A percentile compares a stretch with the other conserved stretches of the same genome.
Evolutionary conservation across 139 green algal species (phyloP).

Genomic region (Chlamydomonas schloesseri): DNA sequence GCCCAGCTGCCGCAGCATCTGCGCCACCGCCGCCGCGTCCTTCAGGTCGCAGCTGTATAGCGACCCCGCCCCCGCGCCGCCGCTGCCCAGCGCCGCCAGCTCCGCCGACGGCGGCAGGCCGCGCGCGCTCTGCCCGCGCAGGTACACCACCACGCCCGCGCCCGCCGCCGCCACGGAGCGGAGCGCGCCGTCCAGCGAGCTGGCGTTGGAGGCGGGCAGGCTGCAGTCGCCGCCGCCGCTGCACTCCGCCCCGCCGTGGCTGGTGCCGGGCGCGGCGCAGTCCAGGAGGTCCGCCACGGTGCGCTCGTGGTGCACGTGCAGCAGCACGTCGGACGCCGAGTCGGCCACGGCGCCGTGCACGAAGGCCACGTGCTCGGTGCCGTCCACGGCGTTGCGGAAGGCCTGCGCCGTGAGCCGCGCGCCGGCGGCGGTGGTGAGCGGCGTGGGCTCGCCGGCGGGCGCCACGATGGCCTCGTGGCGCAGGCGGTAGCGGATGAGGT

Average conservation of each 20-base stretch:
- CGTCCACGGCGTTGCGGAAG: conserved; percentile 69
- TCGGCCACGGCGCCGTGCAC: conserved; percentile 59
- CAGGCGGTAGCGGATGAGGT: conserved; percentile 85
- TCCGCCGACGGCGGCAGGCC: conserved; percentile 51
- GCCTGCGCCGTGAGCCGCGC: conserved; percentile 55
- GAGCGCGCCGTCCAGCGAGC: conserved; percentile 67
- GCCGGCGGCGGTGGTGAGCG: conserved; percentile 50
- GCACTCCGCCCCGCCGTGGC: neutral
- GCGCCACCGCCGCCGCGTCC: conserved; percentile 62
- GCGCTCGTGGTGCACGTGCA: conserved; percentile 41
- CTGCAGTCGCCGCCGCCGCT: conserved; percentile 29
- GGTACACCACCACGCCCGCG: conserved; percentile 74
- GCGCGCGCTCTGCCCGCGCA: conserved; percentile 56
- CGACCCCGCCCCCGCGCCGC: neutral
- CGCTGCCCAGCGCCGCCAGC: conserved; percentile 44
- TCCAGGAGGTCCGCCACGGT: conserved; percentile 36
- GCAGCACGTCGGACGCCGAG: conserved; percentile 1
- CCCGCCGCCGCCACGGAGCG: conserved; percentile 48
- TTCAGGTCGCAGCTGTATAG: conserved; percentile 13
- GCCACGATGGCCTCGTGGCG: conserved; percentile 49
- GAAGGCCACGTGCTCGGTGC: conserved; percentile 75
- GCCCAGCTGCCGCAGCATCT: conserved; percentile 65
- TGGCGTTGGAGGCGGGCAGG: neutral
- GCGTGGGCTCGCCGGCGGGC: conserved; percentile 10
- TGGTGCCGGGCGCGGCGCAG: conserved; percentile 15